Percentiles rank a stretch among this genome's conserved stretches.
phyloP scores from a whole-genome alignment of 192 early-diverging fungal species.

The Coemansia sp. region DNA sequence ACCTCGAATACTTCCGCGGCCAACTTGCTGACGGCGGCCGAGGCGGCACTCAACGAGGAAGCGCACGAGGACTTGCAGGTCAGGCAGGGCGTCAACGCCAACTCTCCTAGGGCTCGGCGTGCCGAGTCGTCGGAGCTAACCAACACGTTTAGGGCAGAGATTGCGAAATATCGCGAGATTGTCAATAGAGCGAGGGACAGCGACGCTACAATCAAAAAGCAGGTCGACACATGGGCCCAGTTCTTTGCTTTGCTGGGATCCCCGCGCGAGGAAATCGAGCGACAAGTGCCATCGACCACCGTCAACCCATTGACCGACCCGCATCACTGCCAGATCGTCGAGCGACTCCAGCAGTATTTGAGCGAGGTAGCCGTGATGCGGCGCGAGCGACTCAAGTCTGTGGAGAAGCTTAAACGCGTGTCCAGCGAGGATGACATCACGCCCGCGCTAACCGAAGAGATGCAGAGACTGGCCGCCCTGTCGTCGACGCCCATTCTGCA shows the following conservation, averaged over 20 bases:
- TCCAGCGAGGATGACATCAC: conserved; percentile 80
- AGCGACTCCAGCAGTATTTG: conserved; percentile 60
- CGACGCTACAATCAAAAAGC: conserved; percentile 63
- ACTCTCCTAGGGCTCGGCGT: conserved; percentile 13
- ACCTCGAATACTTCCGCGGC: conserved; percentile 51
- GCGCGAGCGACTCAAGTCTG: conserved; percentile 58
- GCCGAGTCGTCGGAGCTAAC: conserved; percentile 35
- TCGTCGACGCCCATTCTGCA: conserved; percentile 60
- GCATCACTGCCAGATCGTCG: conserved; percentile 64
- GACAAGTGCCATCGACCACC: conserved; percentile 62
- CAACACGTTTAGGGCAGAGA: conserved; percentile 27
- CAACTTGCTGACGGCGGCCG: conserved; percentile 62
- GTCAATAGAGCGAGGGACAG: conserved; percentile 70
- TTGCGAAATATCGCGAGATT: conserved; percentile 59
- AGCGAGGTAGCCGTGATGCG: conserved; percentile 60
- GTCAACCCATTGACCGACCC: conserved; percentile 57
- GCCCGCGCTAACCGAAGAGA: conserved; percentile 63
- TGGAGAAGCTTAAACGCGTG: conserved; percentile 67
- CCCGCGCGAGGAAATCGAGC: conserved; percentile 53
- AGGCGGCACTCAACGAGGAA: conserved; percentile 38
- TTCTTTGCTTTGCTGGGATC: conserved; percentile 43
- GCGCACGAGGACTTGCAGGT: conserved; percentile 36
- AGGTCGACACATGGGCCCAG: conserved; percentile 44
- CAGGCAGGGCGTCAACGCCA: conserved; percentile 1
- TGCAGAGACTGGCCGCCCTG: conserved; percentile 62